Evolutionary conservation across 768 basidiomycete genomes (phyloP).

Genomic region (Mrakia blollopis): DNA sequence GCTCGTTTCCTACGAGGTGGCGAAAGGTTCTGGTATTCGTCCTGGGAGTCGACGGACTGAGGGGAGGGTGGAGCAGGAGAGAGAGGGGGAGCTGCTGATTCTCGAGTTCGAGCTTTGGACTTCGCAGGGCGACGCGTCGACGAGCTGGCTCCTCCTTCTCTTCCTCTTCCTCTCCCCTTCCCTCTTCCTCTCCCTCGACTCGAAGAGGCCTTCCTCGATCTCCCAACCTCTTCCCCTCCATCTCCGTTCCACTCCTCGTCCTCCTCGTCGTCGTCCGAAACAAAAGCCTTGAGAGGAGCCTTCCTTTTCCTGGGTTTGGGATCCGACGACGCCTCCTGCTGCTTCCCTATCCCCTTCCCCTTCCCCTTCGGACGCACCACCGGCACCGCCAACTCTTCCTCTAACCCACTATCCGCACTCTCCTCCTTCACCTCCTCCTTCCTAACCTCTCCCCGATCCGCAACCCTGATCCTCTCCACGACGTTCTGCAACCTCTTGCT

Average conservation of each 20-base stretch:
- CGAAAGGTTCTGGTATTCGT: not conserved
- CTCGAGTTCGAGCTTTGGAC: not conserved
- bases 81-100: not conserved
- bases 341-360: not conserved
- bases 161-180: no score
- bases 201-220: no score
- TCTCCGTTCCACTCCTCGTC: not conserved
- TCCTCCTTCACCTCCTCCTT: not conserved
- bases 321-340: not conserved
- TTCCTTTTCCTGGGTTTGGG: not conserved
- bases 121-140: not conserved
- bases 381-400: not conserved
- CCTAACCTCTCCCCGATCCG: not conserved
- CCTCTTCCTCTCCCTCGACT: no score
- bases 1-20: not conserved
- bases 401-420: not conserved
- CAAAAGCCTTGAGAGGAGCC: not conserved
- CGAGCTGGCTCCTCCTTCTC: not conserved
- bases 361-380: not conserved
- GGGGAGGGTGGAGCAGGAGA: not conserved
- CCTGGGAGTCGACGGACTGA: not conserved
- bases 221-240: not conserved
- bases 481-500: conserved; percentile 34
- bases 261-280: not conserved
- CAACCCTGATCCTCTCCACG: not conserved